phyloP scores from a whole-genome alignment of 345 rosid genomes.

The Hirschfeldia incana region DNA sequence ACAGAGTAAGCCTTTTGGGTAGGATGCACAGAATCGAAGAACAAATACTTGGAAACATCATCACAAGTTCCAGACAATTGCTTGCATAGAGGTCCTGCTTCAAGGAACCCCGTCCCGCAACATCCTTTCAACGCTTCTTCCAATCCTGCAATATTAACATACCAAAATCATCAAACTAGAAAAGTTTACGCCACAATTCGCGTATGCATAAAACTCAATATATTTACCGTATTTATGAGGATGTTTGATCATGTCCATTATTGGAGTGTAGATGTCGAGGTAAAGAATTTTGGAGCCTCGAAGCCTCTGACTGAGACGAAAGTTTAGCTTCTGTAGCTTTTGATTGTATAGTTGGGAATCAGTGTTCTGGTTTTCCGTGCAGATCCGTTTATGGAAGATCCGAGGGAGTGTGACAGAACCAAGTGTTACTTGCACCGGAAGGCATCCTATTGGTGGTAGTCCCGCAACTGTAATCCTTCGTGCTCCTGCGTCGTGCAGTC shows the following conservation, averaged over 20 bases:
- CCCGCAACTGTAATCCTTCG: constrained; percentile 35
- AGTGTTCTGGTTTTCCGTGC: constrained; percentile 26
- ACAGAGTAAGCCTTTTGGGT: constrained; percentile 37
- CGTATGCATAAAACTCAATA: neutral
- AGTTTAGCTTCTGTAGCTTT: constrained; percentile 26
- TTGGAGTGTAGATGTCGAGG: constrained; percentile 37
- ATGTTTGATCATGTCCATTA: constrained; percentile 33
- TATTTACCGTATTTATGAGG: constrained; percentile 18
- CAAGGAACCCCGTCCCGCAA: constrained; percentile 41
- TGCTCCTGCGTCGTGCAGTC: constrained; percentile 38
- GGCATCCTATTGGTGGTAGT: constrained; percentile 45
- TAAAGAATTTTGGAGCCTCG: constrained; percentile 25
- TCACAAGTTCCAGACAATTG: constrained; percentile 17
- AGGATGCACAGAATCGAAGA: constrained; percentile 42
- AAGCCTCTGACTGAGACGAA: constrained; percentile 19
- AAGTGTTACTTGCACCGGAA: constrained; percentile 40
- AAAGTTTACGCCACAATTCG: neutral
- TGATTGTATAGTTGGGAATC: constrained; percentile 36
- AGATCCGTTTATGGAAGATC: neutral
- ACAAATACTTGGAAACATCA: constrained; percentile 34
- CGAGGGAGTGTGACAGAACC: constrained; percentile 1
- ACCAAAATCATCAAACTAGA: neutral
- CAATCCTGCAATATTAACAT: constrained; percentile 26
- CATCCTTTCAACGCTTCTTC: constrained; percentile 38
- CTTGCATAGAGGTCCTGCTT: constrained; percentile 37